Percentiles rank a stretch among this genome's conserved stretches.
These are phyloP conservation scores for Cyclocybe aegerita DNA, from an alignment of 768 basidiomycete genomes.

Conservation along the genomic window DNA sequence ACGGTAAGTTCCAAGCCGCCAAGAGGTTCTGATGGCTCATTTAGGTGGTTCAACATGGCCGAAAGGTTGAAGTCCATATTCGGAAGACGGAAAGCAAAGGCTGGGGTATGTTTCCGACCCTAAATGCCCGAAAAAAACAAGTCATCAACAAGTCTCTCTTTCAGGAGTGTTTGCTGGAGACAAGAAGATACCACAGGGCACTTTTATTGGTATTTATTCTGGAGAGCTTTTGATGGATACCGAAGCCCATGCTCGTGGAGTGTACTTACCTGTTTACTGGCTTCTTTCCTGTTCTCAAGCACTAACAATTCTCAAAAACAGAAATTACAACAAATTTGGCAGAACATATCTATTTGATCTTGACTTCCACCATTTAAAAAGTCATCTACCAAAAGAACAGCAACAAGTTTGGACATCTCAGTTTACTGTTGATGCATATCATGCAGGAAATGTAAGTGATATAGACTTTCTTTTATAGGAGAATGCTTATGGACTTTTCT, in stretches of 20 bases:
- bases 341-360: conserved; percentile 82
- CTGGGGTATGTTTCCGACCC: conserved; percentile 60
- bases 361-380: conserved; percentile 69
- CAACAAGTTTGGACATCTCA: conserved; percentile 35
- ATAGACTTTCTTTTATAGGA: neutral
- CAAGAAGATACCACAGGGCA: conserved; percentile 63
- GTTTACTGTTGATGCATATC: conserved; percentile 83
- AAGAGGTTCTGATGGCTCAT: neutral
- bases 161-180: conserved; percentile 70
- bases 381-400: conserved; percentile 13
- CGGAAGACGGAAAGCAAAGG: conserved; percentile 76
- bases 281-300: neutral
- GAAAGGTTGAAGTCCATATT: conserved; percentile 62
- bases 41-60: conserved; percentile 83
- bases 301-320: conserved; percentile 23
- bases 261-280: conserved; percentile 32
- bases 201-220: conserved; percentile 82
- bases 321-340: conserved; percentile 73
- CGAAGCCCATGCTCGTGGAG: conserved; percentile 66
- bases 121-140: neutral
- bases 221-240: conserved; percentile 77
- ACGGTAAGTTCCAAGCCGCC: neutral
- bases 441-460: conserved; percentile 74
- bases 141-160: neutral
- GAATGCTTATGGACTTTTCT: neutral